Conservation (phyloP, 2,329 filamentous ascomycete genomes). For the Capronia americana region DNA sequence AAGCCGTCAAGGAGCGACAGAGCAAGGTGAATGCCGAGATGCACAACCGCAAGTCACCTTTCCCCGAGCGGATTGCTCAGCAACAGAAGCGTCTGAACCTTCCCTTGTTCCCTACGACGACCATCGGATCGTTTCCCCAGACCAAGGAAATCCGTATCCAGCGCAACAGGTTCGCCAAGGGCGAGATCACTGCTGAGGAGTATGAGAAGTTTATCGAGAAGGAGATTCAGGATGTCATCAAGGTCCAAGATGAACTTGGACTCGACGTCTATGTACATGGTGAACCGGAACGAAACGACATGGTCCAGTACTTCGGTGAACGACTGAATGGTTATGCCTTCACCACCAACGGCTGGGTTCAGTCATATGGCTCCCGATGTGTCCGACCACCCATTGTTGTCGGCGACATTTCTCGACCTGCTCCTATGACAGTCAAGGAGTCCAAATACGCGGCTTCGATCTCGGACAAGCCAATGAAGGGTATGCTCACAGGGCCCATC, state of each 20-base stretch:
- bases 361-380: conserved; percentile 97
- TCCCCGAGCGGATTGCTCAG: conserved; percentile 81
- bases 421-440: conserved; percentile 99
- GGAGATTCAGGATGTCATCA: conserved; percentile 93
- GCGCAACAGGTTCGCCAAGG: conserved; percentile 99
- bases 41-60: conserved; percentile 92
- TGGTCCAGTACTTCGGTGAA: conserved; percentile 99
- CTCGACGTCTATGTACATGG: conserved; percentile 98
- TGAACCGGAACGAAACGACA: conserved; percentile 99
- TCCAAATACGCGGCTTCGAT: conserved; percentile 97
- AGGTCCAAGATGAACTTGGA: conserved; percentile 97
- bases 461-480: conserved; percentile 99
- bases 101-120: conserved; percentile 97
- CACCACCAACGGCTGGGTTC: conserved; percentile 98
- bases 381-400: conserved; percentile 98
- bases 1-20: conserved; percentile 95
- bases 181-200: conserved; percentile 86
- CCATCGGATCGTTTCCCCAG: conserved; percentile 99
- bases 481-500: conserved; percentile 99
- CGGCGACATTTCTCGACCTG: conserved; percentile 95
- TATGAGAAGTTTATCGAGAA: conserved; percentile 99
- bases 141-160: conserved; percentile 97
- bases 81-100: conserved; percentile 94
- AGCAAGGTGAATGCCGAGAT: conserved; percentile 79
- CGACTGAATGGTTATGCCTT: conserved; percentile 95